Base-by-base conservation (phyloP, 2,329 filamentous ascomycete species). In the Aschersonia sp. region DNA sequence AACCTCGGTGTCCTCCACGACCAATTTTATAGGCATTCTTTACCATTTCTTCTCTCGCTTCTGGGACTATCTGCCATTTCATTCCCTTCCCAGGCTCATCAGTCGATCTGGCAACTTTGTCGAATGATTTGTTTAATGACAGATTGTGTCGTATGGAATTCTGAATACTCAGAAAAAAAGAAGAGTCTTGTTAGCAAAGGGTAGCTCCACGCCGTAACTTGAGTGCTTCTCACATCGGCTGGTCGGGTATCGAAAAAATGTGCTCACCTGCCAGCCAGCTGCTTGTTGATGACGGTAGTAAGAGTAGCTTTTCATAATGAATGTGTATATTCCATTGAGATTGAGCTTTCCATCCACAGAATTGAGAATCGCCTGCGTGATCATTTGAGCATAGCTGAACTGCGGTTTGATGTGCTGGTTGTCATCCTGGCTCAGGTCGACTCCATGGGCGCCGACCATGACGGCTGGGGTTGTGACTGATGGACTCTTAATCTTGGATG, bases 81-180 rank as follows among this genome's bases (percentile, higher is more conserved):
- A 95, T 97, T 31, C 92, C 92, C 63, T 98, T 98, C 10, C 92
- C 92, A 29, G 92, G 92, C 62, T 98, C 92, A 56, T 97, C 87
- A 0, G 88, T 95, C 12, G 86, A 83, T 44, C 92, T 82, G 4
- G 92, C 85, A 7, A 95, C 84, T 64, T 98, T 98, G 56, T 88
- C 82, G 59, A 98, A 98, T 0, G 84, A 81, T 62, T 95, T 95
- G 64, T 94, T 97, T 41, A 98, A 68, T 1, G 92, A 97, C 11
- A 98, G 66, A 56, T 98, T 98, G 62, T 98, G 92, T 10, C 92
- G 83, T 54, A 98, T 98, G 0, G 88, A 95, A 62, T 98, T 98
- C 79, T 87, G 43, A 22, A 8, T 30, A 7, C 32, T 14, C 30
- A 14, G 7, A n/a, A 32, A 41, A 35, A 12, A 35, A 32, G 22